These are phyloP conservation scores for Chloropicon primus DNA, from an alignment of 139 green algal species.

Conservation along the genomic window DNA sequence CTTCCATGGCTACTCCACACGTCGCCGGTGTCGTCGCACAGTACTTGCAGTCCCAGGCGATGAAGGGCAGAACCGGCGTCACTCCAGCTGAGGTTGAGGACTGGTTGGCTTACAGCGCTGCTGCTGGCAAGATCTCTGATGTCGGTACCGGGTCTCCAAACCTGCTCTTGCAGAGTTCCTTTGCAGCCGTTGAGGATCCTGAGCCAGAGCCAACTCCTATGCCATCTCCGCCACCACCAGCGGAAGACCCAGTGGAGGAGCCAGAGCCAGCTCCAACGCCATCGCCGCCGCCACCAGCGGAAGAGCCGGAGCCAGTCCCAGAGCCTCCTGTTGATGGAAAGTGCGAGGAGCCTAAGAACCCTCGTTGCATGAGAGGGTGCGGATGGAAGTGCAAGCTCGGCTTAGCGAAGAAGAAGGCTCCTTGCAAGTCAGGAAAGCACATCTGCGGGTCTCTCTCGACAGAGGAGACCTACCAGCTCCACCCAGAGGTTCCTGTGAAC, in stretches of 20 bases:
- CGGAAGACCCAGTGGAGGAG: not conserved
- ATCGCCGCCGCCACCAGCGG: not conserved
- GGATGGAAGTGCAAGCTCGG: not conserved
- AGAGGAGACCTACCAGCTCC: not conserved
- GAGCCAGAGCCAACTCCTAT: not conserved
- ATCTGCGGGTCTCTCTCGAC: not conserved
- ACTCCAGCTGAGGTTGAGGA: not conserved
- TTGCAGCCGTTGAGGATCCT: no score
- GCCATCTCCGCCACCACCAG: not conserved
- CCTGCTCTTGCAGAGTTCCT: not conserved
- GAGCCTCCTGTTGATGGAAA: not conserved
- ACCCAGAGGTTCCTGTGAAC: not conserved
- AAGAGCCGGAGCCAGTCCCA: not conserved
- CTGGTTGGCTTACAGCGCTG: not conserved
- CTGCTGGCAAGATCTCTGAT: not conserved
- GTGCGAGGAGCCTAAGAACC: not conserved
- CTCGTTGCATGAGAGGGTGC: not conserved
- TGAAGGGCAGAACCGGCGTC: not conserved
- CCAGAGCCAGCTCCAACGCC: not conserved
- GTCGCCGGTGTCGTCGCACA: conserved; percentile 44
- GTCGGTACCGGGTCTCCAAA: not conserved
- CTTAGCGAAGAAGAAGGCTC: not conserved
- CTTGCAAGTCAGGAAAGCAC: not conserved
- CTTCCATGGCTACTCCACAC: conserved; percentile 43
- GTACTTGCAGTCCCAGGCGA: conserved; percentile 24